Evolutionary conservation across 768 basidiomycete species (phyloP).

Genomic region (Glaciozyma antarctica): DNA sequence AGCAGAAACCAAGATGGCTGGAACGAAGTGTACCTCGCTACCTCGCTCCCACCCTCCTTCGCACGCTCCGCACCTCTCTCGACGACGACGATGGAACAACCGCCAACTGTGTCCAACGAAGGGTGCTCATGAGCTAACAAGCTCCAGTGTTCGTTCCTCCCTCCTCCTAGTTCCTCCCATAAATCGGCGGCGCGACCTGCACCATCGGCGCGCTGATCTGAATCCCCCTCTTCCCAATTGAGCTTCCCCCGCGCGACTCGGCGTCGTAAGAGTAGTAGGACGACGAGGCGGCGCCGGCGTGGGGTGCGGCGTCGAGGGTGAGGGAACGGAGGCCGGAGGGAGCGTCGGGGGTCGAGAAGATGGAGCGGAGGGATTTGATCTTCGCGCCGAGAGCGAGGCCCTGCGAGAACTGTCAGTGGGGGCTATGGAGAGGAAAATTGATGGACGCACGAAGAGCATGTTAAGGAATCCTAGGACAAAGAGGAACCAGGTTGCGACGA

Average conservation of each 20-base stretch:
- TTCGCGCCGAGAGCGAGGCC: conserved; percentile 22
- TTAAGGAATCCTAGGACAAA: conserved; percentile 27
- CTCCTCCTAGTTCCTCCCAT: background rate
- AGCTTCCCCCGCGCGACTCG: background rate
- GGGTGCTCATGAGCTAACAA: background rate
- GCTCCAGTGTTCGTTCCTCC: background rate
- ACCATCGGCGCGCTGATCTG: background rate
- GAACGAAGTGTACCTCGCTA: too few relatives aligned
- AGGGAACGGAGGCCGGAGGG: conserved; percentile 19
- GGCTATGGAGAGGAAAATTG: background rate
- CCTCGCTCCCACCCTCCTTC: too few relatives aligned
- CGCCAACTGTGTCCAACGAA: too few relatives aligned
- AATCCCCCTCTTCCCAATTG: background rate
- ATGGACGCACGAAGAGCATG: conserved; percentile 14
- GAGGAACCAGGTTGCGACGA: conserved; percentile 19
- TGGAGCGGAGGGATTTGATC: conserved; percentile 21
- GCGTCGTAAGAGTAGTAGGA: background rate
- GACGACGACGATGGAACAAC: too few relatives aligned
- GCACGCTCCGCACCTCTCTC: too few relatives aligned
- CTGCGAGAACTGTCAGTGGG: background rate
- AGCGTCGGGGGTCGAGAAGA: conserved; percentile 13
- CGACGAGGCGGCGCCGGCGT: background rate
- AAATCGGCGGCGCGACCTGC: background rate
- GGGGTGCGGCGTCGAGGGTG: background rate
- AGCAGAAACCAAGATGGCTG: too few relatives aligned